These are phyloP conservation scores for Heliocybe sulcata DNA, from an alignment of 1,284 basidiomycete genomes.

Conservation along the genomic window DNA sequence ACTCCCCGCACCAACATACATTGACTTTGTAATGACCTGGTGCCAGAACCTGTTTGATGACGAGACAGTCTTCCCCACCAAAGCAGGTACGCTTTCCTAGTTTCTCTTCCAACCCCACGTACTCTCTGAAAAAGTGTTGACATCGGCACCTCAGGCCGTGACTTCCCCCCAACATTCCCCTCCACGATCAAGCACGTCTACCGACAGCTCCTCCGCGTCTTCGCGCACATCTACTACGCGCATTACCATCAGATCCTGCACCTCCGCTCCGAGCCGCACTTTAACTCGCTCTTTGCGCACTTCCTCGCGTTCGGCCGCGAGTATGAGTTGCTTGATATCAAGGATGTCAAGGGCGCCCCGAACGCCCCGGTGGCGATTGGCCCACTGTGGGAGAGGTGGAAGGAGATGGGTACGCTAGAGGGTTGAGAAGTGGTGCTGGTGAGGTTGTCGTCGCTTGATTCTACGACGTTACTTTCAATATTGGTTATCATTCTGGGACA, in stretches of 20 bases:
- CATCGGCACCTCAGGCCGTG: constrained; percentile 50
- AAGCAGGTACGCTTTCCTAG: constrained; percentile 58
- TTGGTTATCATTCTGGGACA: neutral
- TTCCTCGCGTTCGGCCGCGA: constrained; percentile 92
- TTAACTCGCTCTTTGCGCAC: constrained; percentile 97
- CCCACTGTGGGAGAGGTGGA: constrained; percentile 86
- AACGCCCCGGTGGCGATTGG: constrained; percentile 69
- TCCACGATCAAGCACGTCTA: constrained; percentile 95
- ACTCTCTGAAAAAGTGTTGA: too few species aligned
- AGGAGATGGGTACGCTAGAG: constrained; percentile 71
- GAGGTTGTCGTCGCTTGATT: neutral
- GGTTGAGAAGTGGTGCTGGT: constrained; percentile 12
- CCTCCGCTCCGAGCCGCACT: constrained; percentile 91
- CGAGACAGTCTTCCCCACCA: constrained; percentile 91
- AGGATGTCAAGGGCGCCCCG: constrained; percentile 75
- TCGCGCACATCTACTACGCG: constrained; percentile 96
- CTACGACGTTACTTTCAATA: neutral
- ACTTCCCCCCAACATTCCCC: constrained; percentile 87
- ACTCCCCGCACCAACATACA: constrained; percentile 93
- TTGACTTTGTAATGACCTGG: constrained; percentile 99
- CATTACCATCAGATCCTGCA: constrained; percentile 93
- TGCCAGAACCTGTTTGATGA: constrained; percentile 92
- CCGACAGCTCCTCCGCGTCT: constrained; percentile 93
- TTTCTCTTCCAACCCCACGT: neutral
- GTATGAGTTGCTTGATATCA: constrained; percentile 88